Evolutionary conservation across 1,284 basidiomycete species (phyloP), one percentile per base, ranked within the genome.

Genomic region (Fomitopsis betulina): DNA sequence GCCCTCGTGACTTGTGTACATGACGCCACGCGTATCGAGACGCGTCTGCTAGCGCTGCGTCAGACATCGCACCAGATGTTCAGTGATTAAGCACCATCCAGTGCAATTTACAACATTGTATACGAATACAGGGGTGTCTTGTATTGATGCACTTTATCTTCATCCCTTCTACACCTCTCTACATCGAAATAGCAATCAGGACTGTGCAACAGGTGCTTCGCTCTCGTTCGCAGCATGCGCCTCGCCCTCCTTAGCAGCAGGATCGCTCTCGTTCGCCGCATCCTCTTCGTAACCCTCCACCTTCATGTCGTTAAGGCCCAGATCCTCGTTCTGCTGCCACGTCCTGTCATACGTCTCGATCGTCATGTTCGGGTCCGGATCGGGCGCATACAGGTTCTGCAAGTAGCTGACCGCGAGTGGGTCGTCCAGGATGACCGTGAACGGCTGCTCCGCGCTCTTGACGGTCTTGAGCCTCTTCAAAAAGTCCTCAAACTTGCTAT

Each of bases 301-400:
- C 63, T 93, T 91, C 76, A 99, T 99, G 71, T 99, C 97, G 70
- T 98, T 98, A 69, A 99, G 72, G 0, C 97, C 97, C 10, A 99
- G 79, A 56, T 96, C 94, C 71, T 99, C 96, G 70, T 99, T 96
- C 78, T 99, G 95, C 57, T 95, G 86, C 77, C 84, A 91, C 6
- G 86, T 85, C 54, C 97, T 80, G 33, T 93, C 89, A 69, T 98
- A 99, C 60, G 75, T 74, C 69, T 92, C 93, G 53, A 91, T 85
- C 54, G 74, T 82, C 93, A 97, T 93, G 67, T 94, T 93, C 10
- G 94, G 94, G 68, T 96, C 94, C 0, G 91, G 86, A 68, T 96
- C 94, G 5, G 93, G 94, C 0, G 93, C 93, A 68, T 94, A 98
- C 17, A 96, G 72, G 73, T 96, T 98, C 73, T 99, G 97, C 53